Conservation (phyloP, 805 yeast genomes). For the Saturnispora galanensis region DNA sequence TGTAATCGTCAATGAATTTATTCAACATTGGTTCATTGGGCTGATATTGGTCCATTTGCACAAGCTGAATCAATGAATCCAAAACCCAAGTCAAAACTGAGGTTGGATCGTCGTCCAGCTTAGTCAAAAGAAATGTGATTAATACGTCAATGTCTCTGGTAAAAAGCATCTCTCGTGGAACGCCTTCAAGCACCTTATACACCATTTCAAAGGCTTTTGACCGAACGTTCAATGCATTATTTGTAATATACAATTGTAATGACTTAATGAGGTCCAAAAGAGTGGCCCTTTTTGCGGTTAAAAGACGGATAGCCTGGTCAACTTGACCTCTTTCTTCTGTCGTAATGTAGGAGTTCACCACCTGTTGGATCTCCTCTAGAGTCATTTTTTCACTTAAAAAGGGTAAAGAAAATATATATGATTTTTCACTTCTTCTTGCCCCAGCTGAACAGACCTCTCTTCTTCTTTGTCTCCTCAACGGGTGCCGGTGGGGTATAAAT, state of each 20-base stretch:
- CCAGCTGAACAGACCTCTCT: slow-evolving; percentile 77
- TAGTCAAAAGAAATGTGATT: slow-evolving; percentile 49
- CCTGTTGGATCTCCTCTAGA: not conserved
- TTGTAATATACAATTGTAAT: slow-evolving; percentile 33
- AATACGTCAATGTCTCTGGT: slow-evolving; percentile 41
- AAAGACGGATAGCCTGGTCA: not conserved
- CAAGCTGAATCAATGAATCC: slow-evolving; percentile 42
- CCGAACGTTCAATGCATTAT: slow-evolving; percentile 34
- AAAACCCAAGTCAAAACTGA: slow-evolving; percentile 42
- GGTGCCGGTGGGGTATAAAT: slow-evolving; percentile 42
- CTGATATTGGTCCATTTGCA: slow-evolving; percentile 40
- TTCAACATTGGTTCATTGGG: slow-evolving; percentile 31
- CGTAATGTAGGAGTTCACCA: not conserved
- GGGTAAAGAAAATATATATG: not conserved
- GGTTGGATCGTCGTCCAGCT: slow-evolving; percentile 49
- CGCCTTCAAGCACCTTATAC: slow-evolving; percentile 24
- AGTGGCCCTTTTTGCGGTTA: slow-evolving; percentile 7
- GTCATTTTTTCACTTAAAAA: not conserved
- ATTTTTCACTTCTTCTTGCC: slow-evolving; percentile 25
- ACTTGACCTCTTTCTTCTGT: not conserved
- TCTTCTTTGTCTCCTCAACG: slow-evolving; percentile 42
- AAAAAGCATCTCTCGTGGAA: slow-evolving; percentile 22
- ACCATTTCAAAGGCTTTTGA: slow-evolving; percentile 33
- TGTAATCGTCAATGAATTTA: slow-evolving; percentile 33
- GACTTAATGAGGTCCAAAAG: slow-evolving; percentile 11